These are phyloP conservation scores for Penicillium diatomitis DNA, from an alignment of 495 filamentous ascomycete species.

Conservation along the genomic window DNA sequence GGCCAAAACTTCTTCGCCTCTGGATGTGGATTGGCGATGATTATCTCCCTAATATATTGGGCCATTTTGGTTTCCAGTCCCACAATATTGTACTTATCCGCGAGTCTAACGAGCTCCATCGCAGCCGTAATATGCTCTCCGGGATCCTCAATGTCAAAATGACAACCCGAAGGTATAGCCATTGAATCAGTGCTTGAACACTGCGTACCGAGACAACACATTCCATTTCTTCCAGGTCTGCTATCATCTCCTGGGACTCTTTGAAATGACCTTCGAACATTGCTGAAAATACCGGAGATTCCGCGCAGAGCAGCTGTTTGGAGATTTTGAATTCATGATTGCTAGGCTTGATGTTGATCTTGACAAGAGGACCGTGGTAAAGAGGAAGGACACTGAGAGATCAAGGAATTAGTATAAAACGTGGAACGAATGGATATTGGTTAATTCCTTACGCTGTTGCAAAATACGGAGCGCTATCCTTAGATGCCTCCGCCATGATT, in stretches of 20 bases:
- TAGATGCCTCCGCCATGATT: too few relatives aligned
- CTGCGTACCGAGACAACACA: conserved; percentile 18
- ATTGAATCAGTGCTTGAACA: conserved; percentile 19
- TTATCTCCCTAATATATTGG: not conserved
- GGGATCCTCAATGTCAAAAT: not conserved
- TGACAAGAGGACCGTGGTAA: not conserved
- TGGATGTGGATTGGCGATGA: not conserved
- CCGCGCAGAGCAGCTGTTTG: conserved; percentile 16
- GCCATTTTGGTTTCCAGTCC: conserved; percentile 13
- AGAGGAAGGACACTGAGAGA: not conserved
- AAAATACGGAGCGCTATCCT: too few relatives aligned
- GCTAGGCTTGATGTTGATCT: not conserved
- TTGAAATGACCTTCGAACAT: conserved; percentile 20
- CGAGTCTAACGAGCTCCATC: conserved; percentile 21
- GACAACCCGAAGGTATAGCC: conserved; percentile 9
- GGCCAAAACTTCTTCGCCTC: not conserved
- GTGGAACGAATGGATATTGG: too few relatives aligned
- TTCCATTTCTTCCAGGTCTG: conserved; percentile 15
- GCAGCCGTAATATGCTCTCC: conserved; percentile 10
- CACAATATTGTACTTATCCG: conserved; percentile 15
- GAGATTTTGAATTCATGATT: not conserved
- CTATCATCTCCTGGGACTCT: conserved; percentile 17
- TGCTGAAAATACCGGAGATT: conserved; percentile 19
- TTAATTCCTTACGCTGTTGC: too few relatives aligned
- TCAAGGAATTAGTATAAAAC: too few relatives aligned